phyloP scores from a whole-genome alignment of 768 basidiomycete species.

The Mycena maculata region DNA sequence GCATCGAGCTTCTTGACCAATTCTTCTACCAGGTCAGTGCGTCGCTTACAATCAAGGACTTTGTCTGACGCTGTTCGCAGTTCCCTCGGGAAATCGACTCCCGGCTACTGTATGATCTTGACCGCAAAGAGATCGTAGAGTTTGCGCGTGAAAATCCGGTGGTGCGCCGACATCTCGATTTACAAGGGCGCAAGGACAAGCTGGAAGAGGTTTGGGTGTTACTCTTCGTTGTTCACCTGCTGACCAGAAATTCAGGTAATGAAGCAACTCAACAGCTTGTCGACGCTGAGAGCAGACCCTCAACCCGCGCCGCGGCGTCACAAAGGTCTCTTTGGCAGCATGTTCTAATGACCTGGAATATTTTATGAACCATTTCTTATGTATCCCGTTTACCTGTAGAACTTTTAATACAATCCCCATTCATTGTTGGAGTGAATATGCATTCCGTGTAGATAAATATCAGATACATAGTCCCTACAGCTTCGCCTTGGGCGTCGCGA shows the following conservation, averaged over 20 bases:
- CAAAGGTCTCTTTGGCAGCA: conserved; percentile 81
- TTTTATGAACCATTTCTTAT: background rate
- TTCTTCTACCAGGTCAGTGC: conserved; percentile 93
- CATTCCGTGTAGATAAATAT: conserved; percentile 14
- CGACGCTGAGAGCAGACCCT: conserved; percentile 86
- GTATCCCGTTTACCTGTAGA: conserved; percentile 28
- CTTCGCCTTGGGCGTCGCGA: conserved; percentile 61
- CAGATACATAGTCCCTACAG: conserved; percentile 44
- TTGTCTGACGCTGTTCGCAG: conserved; percentile 50
- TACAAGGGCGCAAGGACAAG: conserved; percentile 98
- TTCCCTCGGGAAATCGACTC: conserved; percentile 99
- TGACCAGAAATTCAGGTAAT: conserved; percentile 70
- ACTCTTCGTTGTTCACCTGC: background rate
- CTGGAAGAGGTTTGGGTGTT: conserved; percentile 81
- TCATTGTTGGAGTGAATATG: conserved; percentile 17
- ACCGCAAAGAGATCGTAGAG: conserved; percentile 86
- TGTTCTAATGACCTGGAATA: conserved; percentile 61
- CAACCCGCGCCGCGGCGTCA: conserved; percentile 79
- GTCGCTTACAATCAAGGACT: no score
- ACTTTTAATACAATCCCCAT: conserved; percentile 29
- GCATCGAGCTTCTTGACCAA: conserved; percentile 96
- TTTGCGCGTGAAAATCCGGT: conserved; percentile 96
- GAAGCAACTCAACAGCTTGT: conserved; percentile 93
- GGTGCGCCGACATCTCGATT: conserved; percentile 88
- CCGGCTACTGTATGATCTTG: conserved; percentile 91